Percentiles rank a stretch among this genome's conserved stretches.
phyloP scores from a whole-genome alignment of 2,329 filamentous ascomycete species.

The Colletotrichum sp. region DNA sequence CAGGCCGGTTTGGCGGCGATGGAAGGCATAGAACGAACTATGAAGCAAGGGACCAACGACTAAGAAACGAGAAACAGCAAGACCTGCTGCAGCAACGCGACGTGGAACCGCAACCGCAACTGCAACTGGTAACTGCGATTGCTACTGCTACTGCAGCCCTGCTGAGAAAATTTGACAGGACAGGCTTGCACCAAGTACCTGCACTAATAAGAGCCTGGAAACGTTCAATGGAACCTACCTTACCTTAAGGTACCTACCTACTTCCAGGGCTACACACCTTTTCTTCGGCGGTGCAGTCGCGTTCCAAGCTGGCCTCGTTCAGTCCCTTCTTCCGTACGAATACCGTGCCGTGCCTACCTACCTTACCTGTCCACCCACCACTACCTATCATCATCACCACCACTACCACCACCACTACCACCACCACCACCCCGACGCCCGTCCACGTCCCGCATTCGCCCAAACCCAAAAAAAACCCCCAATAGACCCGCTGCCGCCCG shows the following conservation, averaged over 20 bases:
- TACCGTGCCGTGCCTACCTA: neutral
- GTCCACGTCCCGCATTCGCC: neutral
- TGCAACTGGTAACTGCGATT: neutral
- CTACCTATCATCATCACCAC: neutral
- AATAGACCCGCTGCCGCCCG: constrained; percentile 7
- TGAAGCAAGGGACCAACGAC: constrained; percentile 9
- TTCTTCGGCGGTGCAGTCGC: neutral
- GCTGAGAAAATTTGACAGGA: neutral
- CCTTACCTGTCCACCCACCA: neutral
- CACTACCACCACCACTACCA: neutral
- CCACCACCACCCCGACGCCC: no score
- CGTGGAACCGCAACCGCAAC: neutral
- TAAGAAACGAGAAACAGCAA: neutral
- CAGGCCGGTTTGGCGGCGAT: neutral
- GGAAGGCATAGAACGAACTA: neutral
- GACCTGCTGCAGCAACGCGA: neutral
- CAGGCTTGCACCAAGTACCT: neutral
- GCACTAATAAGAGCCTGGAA: neutral
- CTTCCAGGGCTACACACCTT: no score
- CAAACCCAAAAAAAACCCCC: neutral
- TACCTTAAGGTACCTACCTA: neutral
- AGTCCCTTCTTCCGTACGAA: neutral
- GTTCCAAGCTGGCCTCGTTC: neutral
- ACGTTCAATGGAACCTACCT: neutral
- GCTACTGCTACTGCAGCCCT: constrained; percentile 3